These are phyloP conservation scores for Fusarium camptoceras DNA, from an alignment of 2,329 filamentous ascomycete species.

Conservation along the genomic window DNA sequence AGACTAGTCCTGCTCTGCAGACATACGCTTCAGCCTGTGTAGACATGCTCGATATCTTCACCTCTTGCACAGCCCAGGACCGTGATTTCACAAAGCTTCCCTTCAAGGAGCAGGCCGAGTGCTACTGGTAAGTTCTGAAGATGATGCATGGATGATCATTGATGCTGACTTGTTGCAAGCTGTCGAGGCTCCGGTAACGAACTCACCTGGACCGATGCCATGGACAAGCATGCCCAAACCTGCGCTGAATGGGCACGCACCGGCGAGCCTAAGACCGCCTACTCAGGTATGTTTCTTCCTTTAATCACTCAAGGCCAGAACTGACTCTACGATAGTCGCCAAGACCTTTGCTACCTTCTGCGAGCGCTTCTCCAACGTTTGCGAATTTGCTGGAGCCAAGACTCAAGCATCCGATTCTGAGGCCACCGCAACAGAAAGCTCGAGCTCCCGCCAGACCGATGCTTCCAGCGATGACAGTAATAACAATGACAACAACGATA, in stretches of 20 bases:
- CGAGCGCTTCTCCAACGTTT: conserved; percentile 48
- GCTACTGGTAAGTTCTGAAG: conserved; percentile 48
- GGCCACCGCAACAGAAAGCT: conserved; percentile 14
- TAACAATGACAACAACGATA: conserved; percentile 7
- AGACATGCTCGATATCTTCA: conserved; percentile 46
- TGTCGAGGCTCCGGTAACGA: conserved; percentile 37
- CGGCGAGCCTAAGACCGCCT: conserved; percentile 45
- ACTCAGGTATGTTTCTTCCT: conserved; percentile 38
- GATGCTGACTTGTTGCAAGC: conserved; percentile 37
- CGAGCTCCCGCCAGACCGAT: conserved; percentile 10
- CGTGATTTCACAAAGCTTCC: conserved; percentile 44
- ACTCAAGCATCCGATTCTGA: conserved; percentile 22
- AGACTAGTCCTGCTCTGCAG: conserved; percentile 26
- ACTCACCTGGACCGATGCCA: conserved; percentile 47
- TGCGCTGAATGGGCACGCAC: conserved; percentile 49
- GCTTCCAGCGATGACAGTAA: background rate
- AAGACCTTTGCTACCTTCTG: conserved; percentile 48
- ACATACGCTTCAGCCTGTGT: conserved; percentile 43
- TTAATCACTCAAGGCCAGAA: background rate
- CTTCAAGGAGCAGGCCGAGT: conserved; percentile 47
- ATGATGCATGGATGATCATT: background rate
- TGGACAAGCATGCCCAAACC: conserved; percentile 48
- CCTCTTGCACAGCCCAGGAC: conserved; percentile 43
- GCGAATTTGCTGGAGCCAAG: conserved; percentile 22
- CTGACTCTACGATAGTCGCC: conserved; percentile 46